A percentile compares a stretch with the other conserved stretches of the same genome.
Evolutionary conservation across 495 filamentous ascomycete genomes (phyloP).

Genomic region (Xylaria telfairii): DNA sequence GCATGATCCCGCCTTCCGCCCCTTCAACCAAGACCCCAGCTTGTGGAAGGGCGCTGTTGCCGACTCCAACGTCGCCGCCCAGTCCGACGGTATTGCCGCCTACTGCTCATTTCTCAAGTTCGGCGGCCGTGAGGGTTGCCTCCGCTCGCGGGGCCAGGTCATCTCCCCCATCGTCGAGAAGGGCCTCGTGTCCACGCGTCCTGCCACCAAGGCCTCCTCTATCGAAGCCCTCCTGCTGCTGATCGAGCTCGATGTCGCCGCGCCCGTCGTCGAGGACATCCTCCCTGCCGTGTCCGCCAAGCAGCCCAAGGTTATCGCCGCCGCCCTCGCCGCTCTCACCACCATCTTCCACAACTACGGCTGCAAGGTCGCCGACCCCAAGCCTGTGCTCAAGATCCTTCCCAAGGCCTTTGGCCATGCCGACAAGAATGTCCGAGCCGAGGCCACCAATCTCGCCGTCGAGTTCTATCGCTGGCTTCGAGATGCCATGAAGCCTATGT

Average conservation of each 20-base stretch:
- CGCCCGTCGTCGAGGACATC: conserved; percentile 88
- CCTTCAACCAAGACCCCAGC: conserved; percentile 82
- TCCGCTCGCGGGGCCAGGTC: conserved; percentile 77
- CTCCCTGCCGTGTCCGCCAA: conserved; percentile 87
- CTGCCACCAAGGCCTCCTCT: conserved; percentile 84
- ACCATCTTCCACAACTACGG: conserved; percentile 90
- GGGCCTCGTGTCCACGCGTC: conserved; percentile 82
- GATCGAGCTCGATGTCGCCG: conserved; percentile 86
- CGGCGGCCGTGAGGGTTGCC: conserved; percentile 77
- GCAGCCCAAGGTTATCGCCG: conserved; percentile 91
- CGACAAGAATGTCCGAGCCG: conserved; percentile 97
- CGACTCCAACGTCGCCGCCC: conserved; percentile 97
- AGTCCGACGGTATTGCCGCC: conserved; percentile 87
- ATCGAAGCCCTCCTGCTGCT: conserved; percentile 87
- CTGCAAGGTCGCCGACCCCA: conserved; percentile 95
- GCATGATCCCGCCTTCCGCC: conserved; percentile 80
- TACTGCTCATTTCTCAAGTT: conserved; percentile 91
- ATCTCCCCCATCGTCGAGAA: conserved; percentile 87
- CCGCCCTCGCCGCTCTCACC: conserved; percentile 77
- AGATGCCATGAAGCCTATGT: conserved; percentile 97
- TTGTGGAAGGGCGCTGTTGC: conserved; percentile 92
- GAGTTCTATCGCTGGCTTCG: conserved; percentile 97
- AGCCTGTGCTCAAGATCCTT: conserved; percentile 87
- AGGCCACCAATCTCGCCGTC: conserved; percentile 88
- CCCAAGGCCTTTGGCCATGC: conserved; percentile 95